Percentiles rank a stretch among this genome's conserved stretches.
phyloP scores from a whole-genome alignment of 2,329 filamentous ascomycete genomes.

The Chaetomium sp. region DNA sequence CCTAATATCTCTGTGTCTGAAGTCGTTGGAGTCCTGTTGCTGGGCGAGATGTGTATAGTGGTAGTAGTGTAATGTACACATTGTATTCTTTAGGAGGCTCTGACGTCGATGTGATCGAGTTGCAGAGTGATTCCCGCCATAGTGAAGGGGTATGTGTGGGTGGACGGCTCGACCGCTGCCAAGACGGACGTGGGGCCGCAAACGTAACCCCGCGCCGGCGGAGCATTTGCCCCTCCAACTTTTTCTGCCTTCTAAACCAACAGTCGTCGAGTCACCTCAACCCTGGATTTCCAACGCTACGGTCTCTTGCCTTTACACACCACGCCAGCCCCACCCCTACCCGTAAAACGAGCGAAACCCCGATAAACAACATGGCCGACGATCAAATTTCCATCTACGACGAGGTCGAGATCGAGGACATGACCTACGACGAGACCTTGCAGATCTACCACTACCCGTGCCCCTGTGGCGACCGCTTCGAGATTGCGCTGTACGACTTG shows the following conservation, averaged over 20 bases:
- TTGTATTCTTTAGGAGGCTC: slow-evolving; percentile 12
- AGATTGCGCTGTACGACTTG: slow-evolving; percentile 83
- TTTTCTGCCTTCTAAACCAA: not conserved
- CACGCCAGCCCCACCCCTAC: not conserved
- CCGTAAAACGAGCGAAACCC: not conserved
- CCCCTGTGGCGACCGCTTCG: slow-evolving; percentile 94
- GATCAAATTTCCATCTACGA: slow-evolving; percentile 78
- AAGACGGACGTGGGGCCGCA: slow-evolving; percentile 5
- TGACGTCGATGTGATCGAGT: not conserved
- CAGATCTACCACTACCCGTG: slow-evolving; percentile 96
- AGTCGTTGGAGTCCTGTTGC: not conserved
- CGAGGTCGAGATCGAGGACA: slow-evolving; percentile 98
- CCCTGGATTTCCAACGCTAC: not conserved
- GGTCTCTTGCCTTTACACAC: not conserved
- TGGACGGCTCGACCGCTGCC: not conserved
- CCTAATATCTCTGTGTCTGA: not conserved
- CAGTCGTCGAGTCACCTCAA: not conserved
- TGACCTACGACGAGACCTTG: slow-evolving; percentile 81
- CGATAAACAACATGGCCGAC: slow-evolving; percentile 57
- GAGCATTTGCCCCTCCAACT: slow-evolving; percentile 29
- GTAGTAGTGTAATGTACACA: slow-evolving; percentile 18
- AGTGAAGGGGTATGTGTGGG: too few species aligned
- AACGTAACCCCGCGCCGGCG: slow-evolving; percentile 9
- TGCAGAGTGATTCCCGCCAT: not conserved
- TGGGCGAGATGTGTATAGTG: not conserved